Evolutionary conservation across 306 rosid genomes (phyloP).

Genomic region (Senna siamea): DNA sequence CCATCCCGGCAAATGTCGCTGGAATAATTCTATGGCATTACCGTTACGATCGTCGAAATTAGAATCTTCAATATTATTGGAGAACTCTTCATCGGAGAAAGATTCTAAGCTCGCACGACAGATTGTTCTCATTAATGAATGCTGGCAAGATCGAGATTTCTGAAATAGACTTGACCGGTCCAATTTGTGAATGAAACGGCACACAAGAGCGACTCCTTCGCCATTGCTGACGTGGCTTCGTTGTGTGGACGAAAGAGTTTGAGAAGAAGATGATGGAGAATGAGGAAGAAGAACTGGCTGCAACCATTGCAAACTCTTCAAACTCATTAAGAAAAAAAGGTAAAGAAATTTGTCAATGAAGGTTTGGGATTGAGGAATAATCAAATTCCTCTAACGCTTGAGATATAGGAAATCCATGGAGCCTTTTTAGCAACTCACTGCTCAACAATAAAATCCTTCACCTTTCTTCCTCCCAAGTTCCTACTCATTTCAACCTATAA

Average conservation of each 20-base stretch:
- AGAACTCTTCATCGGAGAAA: slow-evolving; percentile 45
- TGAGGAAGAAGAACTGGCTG: slow-evolving; percentile 59
- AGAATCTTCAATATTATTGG: slow-evolving; percentile 71
- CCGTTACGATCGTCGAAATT: neutral
- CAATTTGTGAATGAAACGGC: slow-evolving; percentile 41
- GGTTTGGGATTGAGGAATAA: neutral
- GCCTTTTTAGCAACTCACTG: neutral
- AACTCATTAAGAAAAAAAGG: slow-evolving; percentile 50
- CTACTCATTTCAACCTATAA: too few relatives aligned
- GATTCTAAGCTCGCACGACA: too few relatives aligned
- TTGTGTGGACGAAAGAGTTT: slow-evolving; percentile 51
- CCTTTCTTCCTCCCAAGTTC: too few relatives aligned
- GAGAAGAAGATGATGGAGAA: slow-evolving; percentile 57
- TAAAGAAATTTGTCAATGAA: neutral
- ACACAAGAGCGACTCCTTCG: slow-evolving; percentile 32
- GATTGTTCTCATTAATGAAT: slow-evolving; percentile 47
- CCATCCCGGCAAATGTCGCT: slow-evolving; percentile 31
- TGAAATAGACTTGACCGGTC: slow-evolving; percentile 49
- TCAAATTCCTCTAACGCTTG: neutral
- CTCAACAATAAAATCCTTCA: too few relatives aligned
- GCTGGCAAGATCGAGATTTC: slow-evolving; percentile 51
- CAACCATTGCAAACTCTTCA: slow-evolving; percentile 61
- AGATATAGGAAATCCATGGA: slow-evolving; percentile 7
- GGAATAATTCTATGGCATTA: slow-evolving; percentile 35
- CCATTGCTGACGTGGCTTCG: slow-evolving; percentile 38